phyloP scores from a whole-genome alignment of 1,139 yeast genomes.

The Geotrichum klebahnii region DNA sequence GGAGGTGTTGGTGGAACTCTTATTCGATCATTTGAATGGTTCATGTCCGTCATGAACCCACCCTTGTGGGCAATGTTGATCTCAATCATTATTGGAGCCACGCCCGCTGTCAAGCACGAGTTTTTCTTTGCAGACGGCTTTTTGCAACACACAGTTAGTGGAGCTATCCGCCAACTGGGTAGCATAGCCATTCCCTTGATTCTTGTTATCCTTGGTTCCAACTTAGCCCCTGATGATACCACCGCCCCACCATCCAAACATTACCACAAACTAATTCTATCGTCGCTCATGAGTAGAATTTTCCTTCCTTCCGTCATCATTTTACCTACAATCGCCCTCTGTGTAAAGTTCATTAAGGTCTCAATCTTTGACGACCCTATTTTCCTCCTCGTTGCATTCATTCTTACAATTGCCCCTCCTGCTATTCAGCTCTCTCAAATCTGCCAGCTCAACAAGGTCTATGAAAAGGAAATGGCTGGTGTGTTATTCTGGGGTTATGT shows the following conservation, averaged over 20 bases:
- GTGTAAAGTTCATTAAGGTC: constrained; percentile 60
- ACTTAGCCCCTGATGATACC: constrained; percentile 41
- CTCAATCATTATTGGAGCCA: constrained; percentile 77
- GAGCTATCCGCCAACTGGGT: constrained; percentile 75
- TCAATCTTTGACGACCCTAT: constrained; percentile 82
- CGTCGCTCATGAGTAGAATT: constrained; percentile 71
- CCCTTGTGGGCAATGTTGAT: constrained; percentile 89
- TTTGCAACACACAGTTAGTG: constrained; percentile 69
- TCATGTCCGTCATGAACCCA: constrained; percentile 74
- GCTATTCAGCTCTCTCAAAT: constrained; percentile 82
- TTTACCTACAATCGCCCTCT: constrained; percentile 61
- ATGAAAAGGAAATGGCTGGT: constrained; percentile 79
- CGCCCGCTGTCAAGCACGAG: constrained; percentile 61
- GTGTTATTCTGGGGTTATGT: constrained; percentile 87
- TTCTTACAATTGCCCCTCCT: constrained; percentile 75
- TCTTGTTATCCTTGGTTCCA: constrained; percentile 59
- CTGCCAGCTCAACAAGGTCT: constrained; percentile 70
- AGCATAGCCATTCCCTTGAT: constrained; percentile 82
- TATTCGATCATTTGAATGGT: constrained; percentile 17
- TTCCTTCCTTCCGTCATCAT: constrained; percentile 65
- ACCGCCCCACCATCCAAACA: constrained; percentile 49
- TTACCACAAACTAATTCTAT: constrained; percentile 56
- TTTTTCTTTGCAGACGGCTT: constrained; percentile 64
- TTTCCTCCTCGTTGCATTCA: constrained; percentile 68
- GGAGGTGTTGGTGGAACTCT: background rate